Evolutionary conservation across 1,139 yeast species (phyloP).

Genomic region (Candida freyschussii): DNA sequence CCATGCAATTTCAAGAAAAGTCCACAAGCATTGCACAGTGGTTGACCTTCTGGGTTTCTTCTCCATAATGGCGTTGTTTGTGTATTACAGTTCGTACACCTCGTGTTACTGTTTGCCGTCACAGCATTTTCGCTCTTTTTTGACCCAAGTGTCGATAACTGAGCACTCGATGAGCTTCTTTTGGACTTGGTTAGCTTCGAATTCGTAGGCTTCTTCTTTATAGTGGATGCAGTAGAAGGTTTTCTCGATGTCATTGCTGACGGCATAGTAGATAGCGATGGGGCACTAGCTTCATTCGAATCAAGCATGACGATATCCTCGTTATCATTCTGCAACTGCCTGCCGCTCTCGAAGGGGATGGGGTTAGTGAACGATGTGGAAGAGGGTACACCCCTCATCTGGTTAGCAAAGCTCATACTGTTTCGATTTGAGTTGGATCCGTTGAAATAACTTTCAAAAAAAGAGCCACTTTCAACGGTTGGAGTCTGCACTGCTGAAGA

Average conservation of each 20-base stretch:
- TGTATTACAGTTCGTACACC: slow-evolving; percentile 86
- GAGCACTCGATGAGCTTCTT: slow-evolving; percentile 19
- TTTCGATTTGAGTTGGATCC: slow-evolving; percentile 8
- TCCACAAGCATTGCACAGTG: slow-evolving; percentile 94
- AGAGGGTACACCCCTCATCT: slow-evolving; percentile 21
- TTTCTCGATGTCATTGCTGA: slow-evolving; percentile 19
- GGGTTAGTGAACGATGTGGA: slow-evolving; percentile 12
- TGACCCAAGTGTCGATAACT: slow-evolving; percentile 10
- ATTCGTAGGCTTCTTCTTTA: slow-evolving; percentile 19
- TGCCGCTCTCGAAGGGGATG: slow-evolving; percentile 8
- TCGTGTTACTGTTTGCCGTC: slow-evolving; percentile 20
- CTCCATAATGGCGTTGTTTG: slow-evolving; percentile 96
- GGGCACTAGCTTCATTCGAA: slow-evolving; percentile 3
- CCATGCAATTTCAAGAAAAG: slow-evolving; percentile 88
- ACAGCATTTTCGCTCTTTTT: slow-evolving; percentile 12
- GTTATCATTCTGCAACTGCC: slow-evolving; percentile 6
- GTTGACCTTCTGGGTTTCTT: slow-evolving; percentile 87
- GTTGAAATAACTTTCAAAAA: slow-evolving; percentile 23
- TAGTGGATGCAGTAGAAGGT: slow-evolving; percentile 19
- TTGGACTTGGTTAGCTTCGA: slow-evolving; percentile 19
- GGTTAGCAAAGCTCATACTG: slow-evolving; percentile 21
- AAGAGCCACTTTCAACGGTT: slow-evolving; percentile 18
- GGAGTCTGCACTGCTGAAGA: slow-evolving; percentile 25
- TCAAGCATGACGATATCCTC: slow-evolving; percentile 13
- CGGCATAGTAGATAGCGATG: slow-evolving; percentile 13